Conservation (phyloP, 257 asterid species). For the Ajuga chamaepitys region DNA sequence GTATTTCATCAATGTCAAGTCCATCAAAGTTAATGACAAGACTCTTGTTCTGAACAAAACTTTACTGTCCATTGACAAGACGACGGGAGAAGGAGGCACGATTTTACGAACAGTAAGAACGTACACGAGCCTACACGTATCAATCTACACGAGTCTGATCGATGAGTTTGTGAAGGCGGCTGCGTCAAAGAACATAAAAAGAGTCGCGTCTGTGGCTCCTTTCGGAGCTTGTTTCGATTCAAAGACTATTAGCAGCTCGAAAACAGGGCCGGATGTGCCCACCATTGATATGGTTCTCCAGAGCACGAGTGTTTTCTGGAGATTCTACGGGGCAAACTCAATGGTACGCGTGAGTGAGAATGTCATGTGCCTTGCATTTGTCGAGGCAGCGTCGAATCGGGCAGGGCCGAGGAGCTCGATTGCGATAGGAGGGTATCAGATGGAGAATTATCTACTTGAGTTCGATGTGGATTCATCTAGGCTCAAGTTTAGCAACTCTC, state of each 20-base stretch:
- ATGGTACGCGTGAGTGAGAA: slow-evolving; percentile 27
- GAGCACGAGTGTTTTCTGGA: slow-evolving; percentile 25
- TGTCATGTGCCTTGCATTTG: slow-evolving; percentile 42
- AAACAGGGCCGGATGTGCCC: slow-evolving; percentile 34
- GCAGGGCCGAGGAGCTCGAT: slow-evolving; percentile 29
- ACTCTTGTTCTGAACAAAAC: slow-evolving; percentile 28
- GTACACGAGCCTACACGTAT: slow-evolving; percentile 27
- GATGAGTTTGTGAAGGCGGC: slow-evolving; percentile 35
- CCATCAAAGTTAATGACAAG: slow-evolving; percentile 28
- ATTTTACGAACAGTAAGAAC: slow-evolving; percentile 42
- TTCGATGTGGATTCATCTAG: slow-evolving; percentile 32
- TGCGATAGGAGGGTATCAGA: slow-evolving; percentile 44
- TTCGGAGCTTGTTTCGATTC: slow-evolving; percentile 42
- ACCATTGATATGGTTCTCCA: slow-evolving; percentile 29
- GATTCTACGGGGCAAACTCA: slow-evolving; percentile 36
- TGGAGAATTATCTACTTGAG: slow-evolving; percentile 44
- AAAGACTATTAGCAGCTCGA: slow-evolving; percentile 9
- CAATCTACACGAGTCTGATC: slow-evolving; percentile 31
- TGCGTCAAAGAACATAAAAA: slow-evolving; percentile 11
- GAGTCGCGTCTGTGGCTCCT: slow-evolving; percentile 42
- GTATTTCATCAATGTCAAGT: slow-evolving; percentile 30
- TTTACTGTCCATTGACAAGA: slow-evolving; percentile 29
- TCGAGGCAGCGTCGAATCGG: slow-evolving; percentile 22
- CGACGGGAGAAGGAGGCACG: slow-evolving; percentile 41
- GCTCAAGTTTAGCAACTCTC: slow-evolving; percentile 38